These are phyloP conservation scores for Polyporus arcularius DNA, from an alignment of 768 basidiomycete species.

Conservation along the genomic window DNA sequence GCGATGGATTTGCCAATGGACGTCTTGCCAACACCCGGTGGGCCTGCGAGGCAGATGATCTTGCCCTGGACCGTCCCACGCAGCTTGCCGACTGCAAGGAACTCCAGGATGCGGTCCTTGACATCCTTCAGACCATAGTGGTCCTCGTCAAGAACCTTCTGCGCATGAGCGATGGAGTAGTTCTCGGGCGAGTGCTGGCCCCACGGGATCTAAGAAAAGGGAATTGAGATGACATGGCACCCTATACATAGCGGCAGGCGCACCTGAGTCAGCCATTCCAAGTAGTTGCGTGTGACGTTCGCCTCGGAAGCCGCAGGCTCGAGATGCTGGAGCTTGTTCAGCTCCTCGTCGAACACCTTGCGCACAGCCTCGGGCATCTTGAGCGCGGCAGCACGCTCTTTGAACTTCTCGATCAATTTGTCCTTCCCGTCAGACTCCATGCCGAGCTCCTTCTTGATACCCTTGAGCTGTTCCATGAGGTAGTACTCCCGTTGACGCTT, in stretches of 20 bases:
- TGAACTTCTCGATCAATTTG: constrained; percentile 90
- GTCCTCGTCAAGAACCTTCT: constrained; percentile 86
- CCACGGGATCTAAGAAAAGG: constrained; percentile 80
- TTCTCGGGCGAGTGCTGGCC: constrained; percentile 93
- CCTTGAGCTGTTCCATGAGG: constrained; percentile 94
- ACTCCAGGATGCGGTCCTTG: constrained; percentile 93
- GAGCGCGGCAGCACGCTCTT: constrained; percentile 74
- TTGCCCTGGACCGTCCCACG: constrained; percentile 96
- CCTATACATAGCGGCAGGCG: constrained; percentile 12
- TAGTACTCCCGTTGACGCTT: constrained; percentile 95
- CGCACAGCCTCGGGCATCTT: constrained; percentile 89
- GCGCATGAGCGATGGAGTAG: constrained; percentile 82
- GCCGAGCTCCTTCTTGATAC: constrained; percentile 94
- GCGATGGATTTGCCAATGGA: constrained; percentile 95
- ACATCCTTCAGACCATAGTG: constrained; percentile 93
- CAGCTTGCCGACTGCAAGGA: constrained; percentile 93
- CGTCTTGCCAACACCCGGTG: constrained; percentile 98
- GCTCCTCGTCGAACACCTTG: constrained; percentile 96
- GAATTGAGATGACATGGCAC: constrained; percentile 7
- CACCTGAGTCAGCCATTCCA: constrained; percentile 90
- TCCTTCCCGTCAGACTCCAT: constrained; percentile 97
- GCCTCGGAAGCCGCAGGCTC: constrained; percentile 93
- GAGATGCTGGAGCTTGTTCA: constrained; percentile 84
- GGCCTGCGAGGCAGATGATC: constrained; percentile 95
- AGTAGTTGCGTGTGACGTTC: constrained; percentile 91